Base-by-base conservation (phyloP, 805 yeast species). In the Maudiozyma pseudohumilis region DNA sequence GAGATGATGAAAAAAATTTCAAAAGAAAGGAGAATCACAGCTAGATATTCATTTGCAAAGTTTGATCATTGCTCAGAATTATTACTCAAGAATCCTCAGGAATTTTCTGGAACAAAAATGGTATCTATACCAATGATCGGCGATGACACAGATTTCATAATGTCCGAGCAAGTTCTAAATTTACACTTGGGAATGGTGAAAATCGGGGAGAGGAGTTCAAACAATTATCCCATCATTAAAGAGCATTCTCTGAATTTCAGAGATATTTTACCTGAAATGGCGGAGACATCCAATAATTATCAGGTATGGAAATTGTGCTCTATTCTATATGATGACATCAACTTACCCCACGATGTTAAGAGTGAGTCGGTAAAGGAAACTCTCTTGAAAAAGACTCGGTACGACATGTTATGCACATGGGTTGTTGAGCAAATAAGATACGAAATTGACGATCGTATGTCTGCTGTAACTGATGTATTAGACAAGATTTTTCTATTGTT, bases 271-370 rank as follows among this genome's bases (percentile, higher is more conserved):
- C 48, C 22, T 40, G 45, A 44, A 8, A 34, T 44, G 6, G 42
- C 38, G 5, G 16, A 35, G 6, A 27, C 45, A 7, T 41, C 49
- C 6, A 23, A 41, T 1, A 58, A 59, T 9, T 66, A 45, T 21
- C 49, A 53, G 4, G 46, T 69, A 10, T 72, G 86, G 74, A 63
- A 65, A n/a, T 60, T 82, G 30, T 72, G 80, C 1, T 71, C 83
- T 1, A 68, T 75, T 16, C 61, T 87, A 30, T 81, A 81, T 57
- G 84, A 77, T 52, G 61, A 62, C 15, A 43, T 50, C 19, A 32
- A 34, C 5, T 18, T 56, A 4, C 32, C 52, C 5, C 48, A 48
- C 5, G 43, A 40, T 8, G 45, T 52, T 15, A 43, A 49, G 17
- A 49, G 55, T 36, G 31, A 46, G 12, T 49, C 40, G 1, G 48